Conservation (phyloP, 2,329 filamentous ascomycete species). For the Xylariales sp. region DNA sequence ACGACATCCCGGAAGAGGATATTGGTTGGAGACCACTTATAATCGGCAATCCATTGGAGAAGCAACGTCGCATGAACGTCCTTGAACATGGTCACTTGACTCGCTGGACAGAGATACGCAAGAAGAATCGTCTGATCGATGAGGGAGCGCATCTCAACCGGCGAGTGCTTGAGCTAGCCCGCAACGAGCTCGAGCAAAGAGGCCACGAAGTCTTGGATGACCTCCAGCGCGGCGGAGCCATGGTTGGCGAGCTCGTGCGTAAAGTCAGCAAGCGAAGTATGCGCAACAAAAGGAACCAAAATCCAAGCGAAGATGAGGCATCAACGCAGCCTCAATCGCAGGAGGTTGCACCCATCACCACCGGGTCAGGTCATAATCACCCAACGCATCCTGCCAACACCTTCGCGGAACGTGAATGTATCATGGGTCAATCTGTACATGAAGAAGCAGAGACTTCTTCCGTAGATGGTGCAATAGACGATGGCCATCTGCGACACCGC, state of each 20-base stretch:
- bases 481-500: neutral
- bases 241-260: slow-evolving; percentile 25
- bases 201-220: slow-evolving; percentile 22
- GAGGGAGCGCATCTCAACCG: slow-evolving; percentile 31
- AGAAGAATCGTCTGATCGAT: slow-evolving; percentile 54
- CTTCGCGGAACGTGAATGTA: slow-evolving; percentile 29
- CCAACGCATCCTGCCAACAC: slow-evolving; percentile 14
- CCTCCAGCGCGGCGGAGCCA: slow-evolving; percentile 25
- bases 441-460: slow-evolving; percentile 27
- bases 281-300: slow-evolving; percentile 22
- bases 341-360: slow-evolving; percentile 13
- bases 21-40: slow-evolving; percentile 65
- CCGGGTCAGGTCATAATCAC: slow-evolving; percentile 18
- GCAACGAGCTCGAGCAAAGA: slow-evolving; percentile 23
- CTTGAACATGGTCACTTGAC: slow-evolving; percentile 65
- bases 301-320: slow-evolving; percentile 18
- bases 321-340: slow-evolving; percentile 15
- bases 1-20: slow-evolving; percentile 43
- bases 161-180: slow-evolving; percentile 27
- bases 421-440: slow-evolving; percentile 32
- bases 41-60: slow-evolving; percentile 66
- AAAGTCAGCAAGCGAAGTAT: slow-evolving; percentile 30
- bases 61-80: slow-evolving; percentile 64
- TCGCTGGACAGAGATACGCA: slow-evolving; percentile 68
- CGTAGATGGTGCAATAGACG: neutral